A percentile compares a stretch with the other conserved stretches of the same genome.
phyloP scores from a whole-genome alignment of 225 moss, liverwort and hornwort genomes.

The Neckera pumila region DNA sequence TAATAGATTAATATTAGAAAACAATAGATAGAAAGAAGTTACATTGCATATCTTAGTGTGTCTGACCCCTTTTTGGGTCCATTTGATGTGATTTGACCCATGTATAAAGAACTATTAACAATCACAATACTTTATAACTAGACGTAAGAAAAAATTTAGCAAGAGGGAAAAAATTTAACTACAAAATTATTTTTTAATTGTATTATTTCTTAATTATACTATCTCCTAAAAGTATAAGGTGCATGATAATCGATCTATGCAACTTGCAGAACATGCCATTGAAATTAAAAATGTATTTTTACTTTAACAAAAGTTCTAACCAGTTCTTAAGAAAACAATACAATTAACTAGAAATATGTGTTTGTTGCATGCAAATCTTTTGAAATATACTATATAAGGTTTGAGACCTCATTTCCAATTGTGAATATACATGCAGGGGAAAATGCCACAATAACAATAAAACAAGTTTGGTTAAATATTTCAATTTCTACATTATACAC shows the following conservation, averaged over 20 bases:
- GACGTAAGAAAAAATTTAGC: too few relatives aligned
- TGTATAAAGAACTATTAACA: too few relatives aligned
- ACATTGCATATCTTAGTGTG: too few relatives aligned
- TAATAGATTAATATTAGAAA: too few relatives aligned
- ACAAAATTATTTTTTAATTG: too few relatives aligned
- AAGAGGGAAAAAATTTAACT: too few relatives aligned
- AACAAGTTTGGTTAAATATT: background rate
- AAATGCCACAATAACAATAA: background rate
- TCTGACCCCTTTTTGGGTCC: too few relatives aligned
- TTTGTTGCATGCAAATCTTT: background rate
- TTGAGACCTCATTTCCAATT: background rate
- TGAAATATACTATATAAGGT: background rate
- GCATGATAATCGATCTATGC: background rate
- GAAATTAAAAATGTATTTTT: background rate
- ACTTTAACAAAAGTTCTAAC: background rate
- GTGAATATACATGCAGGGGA: background rate
- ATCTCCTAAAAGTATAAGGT: background rate
- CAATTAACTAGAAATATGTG: background rate
- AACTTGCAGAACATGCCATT: background rate
- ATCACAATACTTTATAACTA: too few relatives aligned
- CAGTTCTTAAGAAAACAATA: background rate
- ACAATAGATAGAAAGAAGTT: too few relatives aligned
- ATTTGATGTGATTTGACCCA: too few relatives aligned
- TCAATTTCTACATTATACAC: too few relatives aligned
- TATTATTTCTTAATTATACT: too few relatives aligned